phyloP scores from a whole-genome alignment of 139 green algal species.

The Chlorella sp. region DNA sequence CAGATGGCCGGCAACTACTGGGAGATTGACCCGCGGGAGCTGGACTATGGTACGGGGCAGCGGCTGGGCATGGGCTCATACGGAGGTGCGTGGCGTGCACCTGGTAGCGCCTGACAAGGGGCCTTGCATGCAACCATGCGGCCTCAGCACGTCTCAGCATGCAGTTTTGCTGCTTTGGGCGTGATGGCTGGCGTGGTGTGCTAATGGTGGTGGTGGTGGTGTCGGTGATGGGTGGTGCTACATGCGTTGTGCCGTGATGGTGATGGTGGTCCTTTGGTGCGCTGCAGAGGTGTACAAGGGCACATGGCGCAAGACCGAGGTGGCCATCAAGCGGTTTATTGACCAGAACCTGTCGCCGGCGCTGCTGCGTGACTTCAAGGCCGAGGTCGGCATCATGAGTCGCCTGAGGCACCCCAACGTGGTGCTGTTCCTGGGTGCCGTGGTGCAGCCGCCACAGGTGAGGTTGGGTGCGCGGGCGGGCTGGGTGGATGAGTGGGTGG shows the following conservation, averaged over 20 bases:
- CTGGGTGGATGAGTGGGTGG: neutral
- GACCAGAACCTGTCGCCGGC: slow-evolving; percentile 52
- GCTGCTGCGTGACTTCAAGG: slow-evolving; percentile 49
- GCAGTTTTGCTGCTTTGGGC: no score
- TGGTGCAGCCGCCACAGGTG: slow-evolving; percentile 23
- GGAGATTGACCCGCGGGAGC: slow-evolving; percentile 63
- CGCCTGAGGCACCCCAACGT: slow-evolving; percentile 71
- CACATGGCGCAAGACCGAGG: slow-evolving; percentile 79
- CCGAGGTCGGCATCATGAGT: slow-evolving; percentile 62
- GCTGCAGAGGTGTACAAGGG: slow-evolving; percentile 55
- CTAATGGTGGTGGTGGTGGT: no score
- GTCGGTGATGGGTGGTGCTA: no score
- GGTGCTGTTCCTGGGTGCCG: slow-evolving; percentile 66
- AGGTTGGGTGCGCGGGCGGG: no score
- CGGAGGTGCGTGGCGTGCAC: no score
- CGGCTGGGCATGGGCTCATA: slow-evolving; percentile 81
- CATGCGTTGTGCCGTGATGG: no score
- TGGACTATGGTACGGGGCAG: slow-evolving; percentile 38
- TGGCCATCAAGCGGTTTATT: slow-evolving; percentile 87
- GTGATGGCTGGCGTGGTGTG: neutral
- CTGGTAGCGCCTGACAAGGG: no score
- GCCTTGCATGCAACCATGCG: no score
- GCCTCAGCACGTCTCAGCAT: no score
- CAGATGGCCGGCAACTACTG: slow-evolving; percentile 19
- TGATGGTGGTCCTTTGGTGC: no score